Percentiles rank a stretch among this genome's conserved stretches.
Evolutionary conservation across 441 rosid genomes (phyloP).

Genomic region (Brassica balearica): DNA sequence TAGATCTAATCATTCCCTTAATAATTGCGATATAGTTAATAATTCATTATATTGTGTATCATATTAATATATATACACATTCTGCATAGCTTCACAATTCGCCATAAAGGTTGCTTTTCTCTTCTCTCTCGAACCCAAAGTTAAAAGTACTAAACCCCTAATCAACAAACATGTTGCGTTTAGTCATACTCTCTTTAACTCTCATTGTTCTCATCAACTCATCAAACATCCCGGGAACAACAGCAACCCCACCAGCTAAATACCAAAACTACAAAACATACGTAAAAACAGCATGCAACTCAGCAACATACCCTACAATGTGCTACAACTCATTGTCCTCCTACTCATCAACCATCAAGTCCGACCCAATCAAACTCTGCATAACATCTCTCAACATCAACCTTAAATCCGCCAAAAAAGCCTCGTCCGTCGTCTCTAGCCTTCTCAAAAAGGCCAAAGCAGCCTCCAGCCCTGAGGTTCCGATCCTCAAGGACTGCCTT

Average conservation of each 20-base stretch:
- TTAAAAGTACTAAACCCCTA: neutral
- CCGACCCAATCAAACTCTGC: conserved; percentile 60
- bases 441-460: conserved; percentile 42
- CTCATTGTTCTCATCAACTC: conserved; percentile 37
- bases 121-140: conserved; percentile 11
- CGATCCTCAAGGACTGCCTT: conserved; percentile 56
- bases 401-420: conserved; percentile 44
- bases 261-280: conserved; percentile 48
- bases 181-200: conserved; percentile 28
- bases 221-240: conserved; percentile 27
- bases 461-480: conserved; percentile 36
- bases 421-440: conserved; percentile 41
- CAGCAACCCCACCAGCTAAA: conserved; percentile 26
- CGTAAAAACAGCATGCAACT: conserved; percentile 55
- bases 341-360: conserved; percentile 52
- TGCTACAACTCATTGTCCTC: conserved; percentile 57
- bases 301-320: conserved; percentile 51
- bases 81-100: conserved; percentile 22
- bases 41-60: neutral
- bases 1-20: conserved; percentile 14
- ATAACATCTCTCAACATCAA: conserved; percentile 50
- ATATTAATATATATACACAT: neutral
- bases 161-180: conserved; percentile 33
- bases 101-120: conserved; percentile 2
- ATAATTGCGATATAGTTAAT: neutral